Evolutionary conservation across 2,329 filamentous ascomycete genomes (phyloP), one percentile per base, ranked within the genome.

Genomic region (Neofusicoccum parvum): DNA sequence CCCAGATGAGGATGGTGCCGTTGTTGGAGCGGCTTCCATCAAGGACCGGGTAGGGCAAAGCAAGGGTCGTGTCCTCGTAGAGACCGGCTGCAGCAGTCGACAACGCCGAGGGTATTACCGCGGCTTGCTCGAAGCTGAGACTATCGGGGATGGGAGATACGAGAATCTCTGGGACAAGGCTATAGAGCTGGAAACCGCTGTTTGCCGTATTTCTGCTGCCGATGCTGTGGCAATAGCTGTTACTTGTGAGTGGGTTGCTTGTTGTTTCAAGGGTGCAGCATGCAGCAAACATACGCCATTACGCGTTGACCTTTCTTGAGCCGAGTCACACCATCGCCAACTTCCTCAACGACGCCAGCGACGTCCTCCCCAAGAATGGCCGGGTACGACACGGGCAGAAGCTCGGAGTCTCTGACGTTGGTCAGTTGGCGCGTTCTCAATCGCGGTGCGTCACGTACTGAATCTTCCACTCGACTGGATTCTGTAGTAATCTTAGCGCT

Each of bases 71-170:
- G 17, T 74, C 70, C 66, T 75, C 74, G 74, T 79, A 82, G 11
- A 83, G 77, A 34, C 76, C 78, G 14, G 74, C 72, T 20, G 78
- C 72, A 15, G 81, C 80, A 5, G 81, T 82, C 23, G 79, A 78
- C 62, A 82, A 72, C 15, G 78, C 78, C 11, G 82, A 72, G 0
- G 81, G 81, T 1, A 83, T 75, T 20, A 82, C 80, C 36, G 73
- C 69, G 23, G 76, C 81, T 9, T 77, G 67, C 11, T 69, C 75
- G 69, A 73, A 82, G 54, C 75, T 71, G 36, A 81, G 67, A 6
- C 68, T 70, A 43, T 71, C 69, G 0, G 81, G 80, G 51, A 83
- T 76, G 51, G 76, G 75, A 5, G 78, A 70, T 7, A 77, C 74
- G 14, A 76, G 69, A 56, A 71, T 69, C 1, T 73, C 71, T 27